Conservation (phyloP, 2,329 filamentous ascomycete species). For the Penicillium sp. region DNA sequence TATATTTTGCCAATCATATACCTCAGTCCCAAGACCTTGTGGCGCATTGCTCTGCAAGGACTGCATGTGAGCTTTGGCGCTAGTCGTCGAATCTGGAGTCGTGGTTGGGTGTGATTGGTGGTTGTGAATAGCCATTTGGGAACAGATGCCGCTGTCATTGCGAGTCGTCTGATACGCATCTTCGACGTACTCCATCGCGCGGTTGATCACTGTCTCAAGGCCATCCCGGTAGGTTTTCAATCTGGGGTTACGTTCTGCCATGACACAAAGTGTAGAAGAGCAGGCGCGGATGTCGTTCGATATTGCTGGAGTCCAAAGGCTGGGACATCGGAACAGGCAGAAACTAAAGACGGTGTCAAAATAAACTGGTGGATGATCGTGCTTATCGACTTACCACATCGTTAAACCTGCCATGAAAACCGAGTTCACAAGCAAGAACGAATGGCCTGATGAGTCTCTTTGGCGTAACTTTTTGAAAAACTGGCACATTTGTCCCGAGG, state of each 20-base stretch:
- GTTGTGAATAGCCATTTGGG: background rate
- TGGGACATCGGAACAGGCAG: conserved; percentile 21
- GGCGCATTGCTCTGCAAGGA: background rate
- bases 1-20: background rate
- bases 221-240: conserved; percentile 21
- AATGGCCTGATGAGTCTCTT: conserved; percentile 6
- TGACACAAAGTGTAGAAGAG: conserved; percentile 20
- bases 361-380: too few relatives aligned
- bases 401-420: conserved; percentile 12
- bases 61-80: background rate
- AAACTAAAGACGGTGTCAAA: conserved; percentile 5
- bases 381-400: conserved; percentile 10
- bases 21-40: background rate
- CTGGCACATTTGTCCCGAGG: conserved; percentile 23
- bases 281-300: conserved; percentile 24
- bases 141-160: background rate
- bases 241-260: conserved; percentile 22
- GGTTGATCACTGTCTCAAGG: conserved; percentile 20
- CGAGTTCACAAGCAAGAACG: conserved; percentile 10
- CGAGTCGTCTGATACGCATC: background rate
- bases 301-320: conserved; percentile 17
- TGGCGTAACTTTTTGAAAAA: conserved; percentile 18
- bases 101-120: background rate
- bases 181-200: conserved; percentile 17
- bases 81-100: background rate